These are phyloP conservation scores for Heterococcus sp. DNA, from an alignment of 108 stramenopile genomes.

Conservation along the genomic window DNA sequence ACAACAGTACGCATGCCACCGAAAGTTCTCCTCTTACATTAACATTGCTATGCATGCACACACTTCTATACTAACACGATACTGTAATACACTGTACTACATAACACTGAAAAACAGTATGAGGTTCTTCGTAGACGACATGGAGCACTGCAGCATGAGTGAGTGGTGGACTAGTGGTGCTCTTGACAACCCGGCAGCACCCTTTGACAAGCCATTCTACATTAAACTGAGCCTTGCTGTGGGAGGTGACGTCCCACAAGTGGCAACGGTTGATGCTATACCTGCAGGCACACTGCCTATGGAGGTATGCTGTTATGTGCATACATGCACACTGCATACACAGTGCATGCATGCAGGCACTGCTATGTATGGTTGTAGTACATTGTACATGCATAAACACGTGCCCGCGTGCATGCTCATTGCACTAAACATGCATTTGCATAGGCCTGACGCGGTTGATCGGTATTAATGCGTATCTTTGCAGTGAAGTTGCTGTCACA, in stretches of 20 bases:
- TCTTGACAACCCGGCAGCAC: not conserved
- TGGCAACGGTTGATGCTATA: not conserved
- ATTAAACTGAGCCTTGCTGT: not conserved
- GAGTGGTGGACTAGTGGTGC: not conserved
- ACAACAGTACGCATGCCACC: too few relatives aligned
- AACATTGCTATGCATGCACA: too few relatives aligned
- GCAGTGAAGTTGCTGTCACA: not conserved
- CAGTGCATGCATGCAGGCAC: not conserved
- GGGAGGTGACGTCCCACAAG: not conserved
- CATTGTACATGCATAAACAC: not conserved
- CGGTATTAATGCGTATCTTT: not conserved
- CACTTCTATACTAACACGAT: too few relatives aligned
- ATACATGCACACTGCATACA: not conserved
- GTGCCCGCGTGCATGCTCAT: not conserved
- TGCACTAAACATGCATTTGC: not conserved
- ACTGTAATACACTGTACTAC: too few relatives aligned
- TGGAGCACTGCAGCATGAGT: not conserved
- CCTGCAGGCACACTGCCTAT: not conserved
- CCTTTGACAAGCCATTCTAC: not conserved
- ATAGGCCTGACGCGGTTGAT: not conserved
- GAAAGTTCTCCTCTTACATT: too few relatives aligned
- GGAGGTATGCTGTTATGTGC: not conserved
- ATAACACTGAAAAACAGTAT: too few relatives aligned
- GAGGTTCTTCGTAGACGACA: not conserved
- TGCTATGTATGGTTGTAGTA: not conserved